Conservation (phyloP, 2,329 filamentous ascomycete species). For the Colletotrichum caudatum region DNA sequence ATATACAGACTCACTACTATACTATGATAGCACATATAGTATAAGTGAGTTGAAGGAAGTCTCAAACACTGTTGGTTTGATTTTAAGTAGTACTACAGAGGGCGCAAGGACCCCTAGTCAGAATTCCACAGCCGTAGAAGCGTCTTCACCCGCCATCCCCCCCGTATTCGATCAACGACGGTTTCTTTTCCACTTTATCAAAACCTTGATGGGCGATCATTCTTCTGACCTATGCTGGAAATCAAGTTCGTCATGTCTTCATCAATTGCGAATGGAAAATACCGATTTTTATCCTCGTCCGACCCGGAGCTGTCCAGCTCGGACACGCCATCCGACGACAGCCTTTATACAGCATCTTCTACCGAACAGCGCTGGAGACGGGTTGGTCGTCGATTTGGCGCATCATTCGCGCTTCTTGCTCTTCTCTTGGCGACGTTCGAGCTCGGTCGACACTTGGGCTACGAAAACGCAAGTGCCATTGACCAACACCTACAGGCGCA, state of each 20-base stretch:
- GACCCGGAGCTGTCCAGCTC: not conserved
- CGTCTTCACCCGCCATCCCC: not conserved
- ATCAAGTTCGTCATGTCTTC: not conserved
- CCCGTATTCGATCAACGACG: not conserved
- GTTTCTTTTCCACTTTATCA: not conserved
- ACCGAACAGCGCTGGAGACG: not conserved
- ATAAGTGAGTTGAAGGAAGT: not conserved
- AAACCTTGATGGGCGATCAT: not conserved
- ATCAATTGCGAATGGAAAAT: not conserved
- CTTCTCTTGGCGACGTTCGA: not conserved
- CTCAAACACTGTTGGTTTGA: not conserved
- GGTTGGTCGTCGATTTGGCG: not conserved
- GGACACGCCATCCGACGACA: not conserved
- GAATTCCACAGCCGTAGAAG: too few relatives aligned
- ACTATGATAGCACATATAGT: too few relatives aligned
- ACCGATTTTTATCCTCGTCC: not conserved
- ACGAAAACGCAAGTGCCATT: not conserved
- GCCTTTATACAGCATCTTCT: not conserved
- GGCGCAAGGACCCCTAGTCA: not conserved
- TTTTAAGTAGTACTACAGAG: not conserved
- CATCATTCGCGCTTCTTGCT: not conserved
- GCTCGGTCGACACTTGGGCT: not conserved
- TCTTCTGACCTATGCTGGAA: not conserved
- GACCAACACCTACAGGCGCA: too few relatives aligned
- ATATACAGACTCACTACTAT: too few relatives aligned